Conservation (phyloP, 2,329 filamentous ascomycete species). For the Calonectria fujianensis region DNA sequence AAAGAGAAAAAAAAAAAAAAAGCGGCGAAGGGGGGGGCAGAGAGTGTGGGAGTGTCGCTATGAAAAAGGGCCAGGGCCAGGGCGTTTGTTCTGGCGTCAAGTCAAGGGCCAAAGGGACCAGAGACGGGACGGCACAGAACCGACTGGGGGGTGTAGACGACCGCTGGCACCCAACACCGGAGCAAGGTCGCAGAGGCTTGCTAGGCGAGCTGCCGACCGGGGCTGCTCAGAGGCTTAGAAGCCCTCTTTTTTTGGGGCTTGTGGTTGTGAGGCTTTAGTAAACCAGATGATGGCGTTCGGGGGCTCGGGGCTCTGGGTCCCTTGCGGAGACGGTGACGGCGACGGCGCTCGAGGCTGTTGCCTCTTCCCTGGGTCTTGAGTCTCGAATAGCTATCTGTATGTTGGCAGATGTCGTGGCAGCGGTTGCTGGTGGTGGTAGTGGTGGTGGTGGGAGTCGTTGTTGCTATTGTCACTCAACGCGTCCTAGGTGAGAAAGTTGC, state of each 20-base stretch:
- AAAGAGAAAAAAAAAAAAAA: constrained; percentile 30
- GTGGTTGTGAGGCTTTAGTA: constrained; percentile 20
- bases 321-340: constrained; percentile 35
- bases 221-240: constrained; percentile 22
- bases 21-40: constrained; percentile 1
- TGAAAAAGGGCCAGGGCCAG: constrained; percentile 34
- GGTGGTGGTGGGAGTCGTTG: neutral
- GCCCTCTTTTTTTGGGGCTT: constrained; percentile 27
- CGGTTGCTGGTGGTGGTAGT: neutral
- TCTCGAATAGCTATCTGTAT: constrained; percentile 26
- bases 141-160: constrained; percentile 28
- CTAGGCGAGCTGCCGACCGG: constrained; percentile 26
- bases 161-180: constrained; percentile 31
- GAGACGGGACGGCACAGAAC: constrained; percentile 37
- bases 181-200: constrained; percentile 29
- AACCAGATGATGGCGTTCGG: constrained; percentile 26
- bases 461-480: neutral
- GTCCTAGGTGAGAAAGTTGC: neutral
- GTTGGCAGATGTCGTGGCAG: neutral
- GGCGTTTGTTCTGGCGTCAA: constrained; percentile 36
- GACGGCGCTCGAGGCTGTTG: constrained; percentile 45
- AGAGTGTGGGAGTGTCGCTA: neutral
- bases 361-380: constrained; percentile 33
- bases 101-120: constrained; percentile 35
- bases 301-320: constrained; percentile 16